phyloP scores from a whole-genome alignment of 2,329 filamentous ascomycete species.

The Cladosporium sp. region DNA sequence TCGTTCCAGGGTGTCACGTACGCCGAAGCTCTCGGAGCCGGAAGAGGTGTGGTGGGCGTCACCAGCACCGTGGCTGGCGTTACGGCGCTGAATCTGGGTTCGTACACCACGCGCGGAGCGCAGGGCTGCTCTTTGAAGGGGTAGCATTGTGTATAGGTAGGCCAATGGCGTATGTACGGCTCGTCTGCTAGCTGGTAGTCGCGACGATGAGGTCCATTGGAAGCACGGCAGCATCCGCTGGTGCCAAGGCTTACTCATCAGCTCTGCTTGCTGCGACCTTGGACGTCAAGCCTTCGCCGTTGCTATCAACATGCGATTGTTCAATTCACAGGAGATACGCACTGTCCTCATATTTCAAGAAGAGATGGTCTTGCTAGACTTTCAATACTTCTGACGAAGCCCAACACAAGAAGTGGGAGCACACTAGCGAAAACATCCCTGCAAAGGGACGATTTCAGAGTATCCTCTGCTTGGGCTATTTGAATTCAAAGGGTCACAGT shows the following conservation, averaged over 20 bases:
- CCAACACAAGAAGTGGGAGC: not conserved
- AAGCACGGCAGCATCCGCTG: slow-evolving; percentile 2
- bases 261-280: not conserved
- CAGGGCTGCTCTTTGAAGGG: slow-evolving; percentile 46
- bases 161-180: slow-evolving; percentile 23
- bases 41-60: slow-evolving; percentile 31
- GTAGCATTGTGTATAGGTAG: slow-evolving; percentile 43
- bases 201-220: slow-evolving; percentile 16
- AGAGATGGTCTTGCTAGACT: not conserved
- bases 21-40: slow-evolving; percentile 51
- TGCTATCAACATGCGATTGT: not conserved
- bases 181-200: not conserved
- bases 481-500: not conserved
- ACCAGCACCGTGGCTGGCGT: slow-evolving; percentile 43
- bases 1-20: slow-evolving; percentile 40
- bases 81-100: slow-evolving; percentile 39
- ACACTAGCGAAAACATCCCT: not conserved
- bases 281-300: not conserved
- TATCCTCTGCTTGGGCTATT: not conserved
- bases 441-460: not conserved
- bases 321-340: not conserved
- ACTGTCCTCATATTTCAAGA: not conserved
- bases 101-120: slow-evolving; percentile 42
- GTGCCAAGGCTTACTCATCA: slow-evolving; percentile 12
- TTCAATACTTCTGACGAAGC: not conserved